Base-by-base conservation (phyloP, 1,284 basidiomycete species). In the Marasmius tenuissimus region DNA sequence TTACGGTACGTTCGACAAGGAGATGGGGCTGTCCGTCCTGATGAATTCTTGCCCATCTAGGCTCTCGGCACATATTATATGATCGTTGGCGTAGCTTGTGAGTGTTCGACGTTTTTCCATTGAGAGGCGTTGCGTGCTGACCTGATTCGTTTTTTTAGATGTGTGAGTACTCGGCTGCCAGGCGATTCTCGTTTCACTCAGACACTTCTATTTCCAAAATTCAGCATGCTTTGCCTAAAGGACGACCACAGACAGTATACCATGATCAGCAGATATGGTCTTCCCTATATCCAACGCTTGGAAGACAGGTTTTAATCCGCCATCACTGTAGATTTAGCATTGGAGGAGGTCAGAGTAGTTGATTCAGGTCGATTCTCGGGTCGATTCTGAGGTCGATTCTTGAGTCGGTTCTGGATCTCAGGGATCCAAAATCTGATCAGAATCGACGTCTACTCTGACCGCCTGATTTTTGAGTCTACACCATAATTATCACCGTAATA, bases 41-140 rank as follows among this genome's bases (percentile, higher is more conserved):
- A 61, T 35, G 64, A 39, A 53, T 47, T 62, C 33, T 59, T 14
- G 33, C 33, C 22, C 47, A 45, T 27, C 22, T 59, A 87, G 85
- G 85, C 82, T 10, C 71, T 77, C 40, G 87, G 86, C 47, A 81
- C 82, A 0, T 87, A 89, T 69, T 79, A 82, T 65, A 85, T 87
- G 80, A 78, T 83, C 58, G 77, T 83, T 58, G 86, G 85, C 7
- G 81, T 84, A 51, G 83, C 83, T 71, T 87, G 86, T 88, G 69
- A 70, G 86, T 75, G 9, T 12, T 45, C 35, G 33, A 49, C 3
- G 16, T n/a, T 35, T 45, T 57, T 39, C 57, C 45, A 53, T 18
- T 35, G 10, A 22, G 4, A 18, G 55, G 61, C 48, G 14, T 53
- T 42, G 18, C 20, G 18, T 22, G 55, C 58, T 40, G 14, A 60